A percentile compares a stretch with the other conserved stretches of the same genome.
Conservation (phyloP, 208 protist genomes). For the Trichomonas tenax region DNA sequence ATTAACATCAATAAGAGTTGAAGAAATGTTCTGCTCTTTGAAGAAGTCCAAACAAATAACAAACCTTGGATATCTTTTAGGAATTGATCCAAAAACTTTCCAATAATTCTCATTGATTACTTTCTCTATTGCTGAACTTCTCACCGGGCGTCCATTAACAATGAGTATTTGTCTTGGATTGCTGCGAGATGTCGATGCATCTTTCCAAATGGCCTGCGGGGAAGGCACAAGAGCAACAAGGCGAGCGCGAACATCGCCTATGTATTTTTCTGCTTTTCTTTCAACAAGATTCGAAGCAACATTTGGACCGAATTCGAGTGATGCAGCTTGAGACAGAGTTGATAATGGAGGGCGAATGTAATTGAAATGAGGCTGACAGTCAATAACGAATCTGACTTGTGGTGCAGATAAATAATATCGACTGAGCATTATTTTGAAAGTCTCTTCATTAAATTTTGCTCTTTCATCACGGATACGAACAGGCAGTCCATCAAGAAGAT, state of each 20-base stretch:
- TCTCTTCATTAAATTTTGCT: neutral
- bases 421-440: neutral
- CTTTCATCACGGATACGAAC: neutral
- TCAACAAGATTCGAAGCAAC: neutral
- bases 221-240: neutral
- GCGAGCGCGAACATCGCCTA: neutral
- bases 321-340: neutral
- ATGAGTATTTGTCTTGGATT: neutral
- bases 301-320: neutral
- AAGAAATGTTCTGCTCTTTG: neutral
- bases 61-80: neutral
- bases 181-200: neutral
- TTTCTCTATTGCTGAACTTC: neutral
- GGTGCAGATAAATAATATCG: neutral
- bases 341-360: neutral
- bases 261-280: neutral
- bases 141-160: neutral
- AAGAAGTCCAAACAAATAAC: constrained; percentile 11
- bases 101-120: neutral
- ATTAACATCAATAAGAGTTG: neutral
- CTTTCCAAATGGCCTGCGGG: neutral
- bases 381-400: neutral
- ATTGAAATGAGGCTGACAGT: neutral
- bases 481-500: neutral
- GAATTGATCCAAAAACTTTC: neutral